A percentile compares a stretch with the other conserved stretches of the same genome.
These are phyloP conservation scores for Lupinus albus DNA, from an alignment of 306 rosid genomes.

Conservation along the genomic window DNA sequence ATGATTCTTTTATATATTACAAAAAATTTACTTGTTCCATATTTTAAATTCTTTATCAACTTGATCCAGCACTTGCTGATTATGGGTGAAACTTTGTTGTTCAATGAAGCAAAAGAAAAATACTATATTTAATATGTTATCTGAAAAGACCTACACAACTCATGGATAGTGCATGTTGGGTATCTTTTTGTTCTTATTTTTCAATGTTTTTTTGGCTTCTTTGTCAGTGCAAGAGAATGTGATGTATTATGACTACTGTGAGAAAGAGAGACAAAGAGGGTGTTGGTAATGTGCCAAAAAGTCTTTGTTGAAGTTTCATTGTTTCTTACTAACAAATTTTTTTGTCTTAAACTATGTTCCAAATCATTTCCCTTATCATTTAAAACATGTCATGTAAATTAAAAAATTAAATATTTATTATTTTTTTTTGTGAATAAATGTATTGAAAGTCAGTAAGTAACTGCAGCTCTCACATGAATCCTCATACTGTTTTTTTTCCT, in stretches of 20 bases:
- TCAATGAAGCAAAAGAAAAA: slow-evolving; percentile 29
- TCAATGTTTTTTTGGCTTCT: slow-evolving; percentile 30
- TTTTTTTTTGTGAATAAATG: too few relatives aligned
- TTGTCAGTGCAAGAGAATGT: slow-evolving; percentile 52
- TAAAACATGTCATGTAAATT: too few relatives aligned
- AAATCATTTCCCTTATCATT: too few relatives aligned
- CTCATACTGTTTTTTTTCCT: slow-evolving; percentile 55
- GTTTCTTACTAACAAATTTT: too few relatives aligned
- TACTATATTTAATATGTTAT: slow-evolving; percentile 23
- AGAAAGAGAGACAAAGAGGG: slow-evolving; percentile 36
- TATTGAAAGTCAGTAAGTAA: slow-evolving; percentile 54
- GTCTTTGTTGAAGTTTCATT: slow-evolving; percentile 51
- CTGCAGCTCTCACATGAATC: slow-evolving; percentile 82
- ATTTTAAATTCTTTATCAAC: slow-evolving; percentile 44
- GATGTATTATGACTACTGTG: slow-evolving; percentile 46
- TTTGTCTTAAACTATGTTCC: too few relatives aligned
- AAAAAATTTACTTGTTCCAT: slow-evolving; percentile 47
- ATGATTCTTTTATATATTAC: slow-evolving; percentile 38
- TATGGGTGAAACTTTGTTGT: slow-evolving; percentile 37
- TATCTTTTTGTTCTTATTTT: slow-evolving; percentile 35
- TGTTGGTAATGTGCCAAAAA: slow-evolving; percentile 48
- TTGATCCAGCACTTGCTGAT: slow-evolving; percentile 29
- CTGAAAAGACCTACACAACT: slow-evolving; percentile 41
- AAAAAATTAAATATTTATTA: too few relatives aligned
- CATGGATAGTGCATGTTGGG: slow-evolving; percentile 64